Base-by-base conservation (phyloP, 2,329 filamentous ascomycete genomes). In the Claviceps spartinae region DNA sequence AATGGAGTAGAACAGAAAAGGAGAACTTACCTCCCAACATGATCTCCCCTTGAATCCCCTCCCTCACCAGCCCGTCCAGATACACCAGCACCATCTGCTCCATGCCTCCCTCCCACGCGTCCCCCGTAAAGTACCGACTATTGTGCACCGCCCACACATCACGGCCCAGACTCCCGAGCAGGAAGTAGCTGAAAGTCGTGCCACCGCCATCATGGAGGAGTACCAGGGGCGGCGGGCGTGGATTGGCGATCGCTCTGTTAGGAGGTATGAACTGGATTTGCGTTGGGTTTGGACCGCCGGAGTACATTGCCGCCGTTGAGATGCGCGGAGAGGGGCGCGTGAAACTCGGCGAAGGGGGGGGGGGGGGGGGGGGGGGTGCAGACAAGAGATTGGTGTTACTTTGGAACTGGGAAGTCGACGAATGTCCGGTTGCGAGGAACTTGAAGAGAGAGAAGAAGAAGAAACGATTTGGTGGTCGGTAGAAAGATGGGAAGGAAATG, bases 141-240 rank as follows among this genome's bases (percentile, higher is more conserved):
- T 64, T 60, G 52, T 64, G 62, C 40, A 65, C 56, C 34, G 61
- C 62, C 62, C 62, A 65, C 18, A 65, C 62, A 18, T 64, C 60
- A 45, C 62, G 61, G 18, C 58, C 52, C 47, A 65, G 44, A 47
- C 48, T 58, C 22, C 58, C 62, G 16, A 64, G 53, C 36, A 63
- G 52, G 47, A 62, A 62, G 52, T 64, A 64, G 42, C 59, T 57
- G 50, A 63, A 63, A 16, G 62, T 61, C 13, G 63, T 65, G 54
- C 63, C 63, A 49, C 62, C 61, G 30, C 62, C 62, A 43, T 65
- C 62, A 54, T 64, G 63, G 50, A 65, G 60, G 24, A 65, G 53
- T 2, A 64, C 62, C 20, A 64, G 53, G 26, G 61, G 62, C 43
- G 53, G 48, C 13, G 56, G 53, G 40, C 40, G 5, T 9, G 30